Percentiles rank a stretch among this genome's conserved stretches.
Evolutionary conservation across 305 asterid species (phyloP).

Genomic region (Fraxinus latifolia): DNA sequence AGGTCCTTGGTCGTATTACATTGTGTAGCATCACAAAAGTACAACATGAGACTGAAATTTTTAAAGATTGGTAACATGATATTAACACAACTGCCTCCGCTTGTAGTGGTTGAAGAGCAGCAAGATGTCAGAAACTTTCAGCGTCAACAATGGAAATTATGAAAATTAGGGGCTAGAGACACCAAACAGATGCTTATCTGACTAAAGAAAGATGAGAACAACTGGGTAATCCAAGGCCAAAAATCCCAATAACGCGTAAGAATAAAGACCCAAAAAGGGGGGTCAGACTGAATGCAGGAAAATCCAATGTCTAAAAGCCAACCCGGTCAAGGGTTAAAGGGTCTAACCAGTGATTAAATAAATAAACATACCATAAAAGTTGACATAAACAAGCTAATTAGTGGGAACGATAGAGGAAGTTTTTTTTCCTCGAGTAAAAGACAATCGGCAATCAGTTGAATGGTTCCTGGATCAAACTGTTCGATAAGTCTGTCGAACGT

Average conservation of each 20-base stretch:
- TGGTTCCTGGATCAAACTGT: not conserved
- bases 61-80: not conserved
- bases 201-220: not conserved
- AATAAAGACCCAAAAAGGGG: not conserved
- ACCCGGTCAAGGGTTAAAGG: not conserved
- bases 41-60: not conserved
- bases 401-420: not conserved
- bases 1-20: not conserved
- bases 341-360: not conserved
- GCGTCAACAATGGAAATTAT: not conserved
- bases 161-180: not conserved
- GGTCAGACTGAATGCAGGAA: not conserved
- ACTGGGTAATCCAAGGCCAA: not conserved
- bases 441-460: not conserved
- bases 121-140: not conserved
- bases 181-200: not conserved
- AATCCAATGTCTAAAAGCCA: not conserved
- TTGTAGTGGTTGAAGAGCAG: slow-evolving; percentile 1
- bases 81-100: not conserved
- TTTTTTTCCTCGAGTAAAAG: not conserved
- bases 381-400: not conserved
- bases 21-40: not conserved
- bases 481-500: not conserved
- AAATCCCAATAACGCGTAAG: not conserved
- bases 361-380: not conserved